phyloP scores from a whole-genome alignment of 371 early-diverging fungal species.

The Chytridiales sp. region DNA sequence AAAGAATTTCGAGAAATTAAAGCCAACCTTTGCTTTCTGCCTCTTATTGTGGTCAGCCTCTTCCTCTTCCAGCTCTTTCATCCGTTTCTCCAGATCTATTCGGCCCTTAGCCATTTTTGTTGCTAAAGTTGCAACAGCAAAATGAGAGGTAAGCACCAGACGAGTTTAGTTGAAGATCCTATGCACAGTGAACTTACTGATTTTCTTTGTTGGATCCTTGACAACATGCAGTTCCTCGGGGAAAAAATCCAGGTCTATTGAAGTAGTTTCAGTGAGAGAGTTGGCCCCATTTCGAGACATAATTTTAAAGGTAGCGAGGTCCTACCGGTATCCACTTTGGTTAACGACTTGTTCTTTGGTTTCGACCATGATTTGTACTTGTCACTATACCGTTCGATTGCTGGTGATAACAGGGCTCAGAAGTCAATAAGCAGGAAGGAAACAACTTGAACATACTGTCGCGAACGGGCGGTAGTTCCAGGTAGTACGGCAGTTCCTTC shows the following conservation, averaged over 20 bases:
- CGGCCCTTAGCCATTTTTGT: slow-evolving; percentile 14
- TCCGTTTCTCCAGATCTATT: slow-evolving; percentile 14
- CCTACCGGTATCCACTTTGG: slow-evolving; percentile 8
- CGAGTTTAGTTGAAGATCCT: background rate
- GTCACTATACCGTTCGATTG: slow-evolving; percentile 25
- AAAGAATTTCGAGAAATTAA: background rate
- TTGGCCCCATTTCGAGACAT: too few species aligned
- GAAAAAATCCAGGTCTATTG: slow-evolving; percentile 19
- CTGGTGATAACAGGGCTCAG: slow-evolving; percentile 1
- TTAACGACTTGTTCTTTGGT: slow-evolving; percentile 13
- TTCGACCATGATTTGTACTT: slow-evolving; percentile 20
- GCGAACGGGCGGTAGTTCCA: slow-evolving; percentile 18
- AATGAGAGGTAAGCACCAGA: background rate
- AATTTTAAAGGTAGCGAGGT: background rate
- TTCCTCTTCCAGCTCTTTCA: slow-evolving; percentile 25
- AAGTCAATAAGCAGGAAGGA: background rate
- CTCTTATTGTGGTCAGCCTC: slow-evolving; percentile 7
- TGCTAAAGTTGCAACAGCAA: background rate
- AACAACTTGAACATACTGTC: slow-evolving; percentile 1
- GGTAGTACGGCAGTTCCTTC: slow-evolving; percentile 26
- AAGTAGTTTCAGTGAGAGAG: background rate
- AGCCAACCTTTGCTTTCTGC: slow-evolving; percentile 2
- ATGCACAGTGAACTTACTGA: background rate
- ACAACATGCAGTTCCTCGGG: slow-evolving; percentile 29
- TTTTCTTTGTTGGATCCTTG: slow-evolving; percentile 20